Conservation (phyloP, 2,329 filamentous ascomycete species). For the Pezicula carpinea region DNA sequence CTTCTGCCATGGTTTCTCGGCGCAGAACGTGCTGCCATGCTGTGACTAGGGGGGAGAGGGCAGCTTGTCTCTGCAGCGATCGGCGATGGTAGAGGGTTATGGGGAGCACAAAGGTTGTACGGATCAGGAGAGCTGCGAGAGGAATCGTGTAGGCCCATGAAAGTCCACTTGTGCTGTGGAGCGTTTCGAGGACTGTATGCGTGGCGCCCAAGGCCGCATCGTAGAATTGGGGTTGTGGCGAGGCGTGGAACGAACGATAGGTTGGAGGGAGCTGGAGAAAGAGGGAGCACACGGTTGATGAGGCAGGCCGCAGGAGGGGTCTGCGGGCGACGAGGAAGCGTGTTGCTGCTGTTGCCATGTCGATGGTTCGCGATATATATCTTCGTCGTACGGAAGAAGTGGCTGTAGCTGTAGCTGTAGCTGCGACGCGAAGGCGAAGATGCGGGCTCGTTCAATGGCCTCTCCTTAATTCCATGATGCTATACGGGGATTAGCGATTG, state of each 20-base stretch:
- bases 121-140: constrained; percentile 46
- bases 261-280: constrained; percentile 19
- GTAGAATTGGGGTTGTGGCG: constrained; percentile 36
- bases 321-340: not conserved
- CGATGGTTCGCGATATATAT: no score
- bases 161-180: constrained; percentile 45
- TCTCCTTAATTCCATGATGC: no score
- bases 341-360: not conserved
- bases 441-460: no score
- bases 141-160: constrained; percentile 52
- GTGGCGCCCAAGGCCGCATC: constrained; percentile 38
- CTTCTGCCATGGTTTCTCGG: constrained; percentile 22
- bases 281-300: not conserved
- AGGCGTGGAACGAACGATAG: constrained; percentile 44
- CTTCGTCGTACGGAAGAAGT: no score
- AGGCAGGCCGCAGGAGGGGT: not conserved
- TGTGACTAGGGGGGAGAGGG: constrained; percentile 36
- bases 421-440: no score
- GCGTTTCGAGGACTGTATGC: constrained; percentile 38
- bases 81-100: constrained; percentile 38
- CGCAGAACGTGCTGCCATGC: constrained; percentile 30
- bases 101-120: constrained; percentile 41
- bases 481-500: no score
- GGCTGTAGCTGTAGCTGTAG: no score
- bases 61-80: constrained; percentile 34